phyloP scores from a whole-genome alignment of 164 flowering plant species.

The Berberis thunbergii region DNA sequence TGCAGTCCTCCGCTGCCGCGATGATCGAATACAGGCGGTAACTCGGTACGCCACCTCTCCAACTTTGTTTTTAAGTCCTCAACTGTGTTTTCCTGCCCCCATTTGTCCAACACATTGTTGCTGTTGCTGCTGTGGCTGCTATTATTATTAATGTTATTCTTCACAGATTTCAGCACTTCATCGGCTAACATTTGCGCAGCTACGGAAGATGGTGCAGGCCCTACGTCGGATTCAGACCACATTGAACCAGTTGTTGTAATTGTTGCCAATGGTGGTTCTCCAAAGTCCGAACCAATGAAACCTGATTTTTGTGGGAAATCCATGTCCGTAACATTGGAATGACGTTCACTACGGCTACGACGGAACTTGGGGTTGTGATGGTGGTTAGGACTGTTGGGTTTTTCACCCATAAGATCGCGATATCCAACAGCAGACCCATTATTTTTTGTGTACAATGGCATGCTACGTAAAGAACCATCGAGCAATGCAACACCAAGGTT shows the following conservation, averaged over 20 bases:
- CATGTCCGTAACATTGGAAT: constrained; percentile 3
- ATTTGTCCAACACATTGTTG: constrained; percentile 24
- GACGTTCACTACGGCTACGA: constrained; percentile 33
- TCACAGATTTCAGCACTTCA: constrained; percentile 1
- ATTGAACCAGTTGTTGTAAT: constrained; percentile 16
- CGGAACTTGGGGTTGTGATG: constrained; percentile 18
- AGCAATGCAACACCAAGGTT: constrained; percentile 75
- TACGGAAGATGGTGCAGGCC: constrained; percentile 13
- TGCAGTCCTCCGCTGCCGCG: constrained; percentile 10
- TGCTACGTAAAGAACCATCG: constrained; percentile 71
- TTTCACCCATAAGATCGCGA: constrained; percentile 52
- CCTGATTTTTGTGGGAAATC: constrained; percentile 3
- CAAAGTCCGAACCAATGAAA: constrained; percentile 7
- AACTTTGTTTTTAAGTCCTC: constrained; percentile 36
- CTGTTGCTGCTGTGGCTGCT: not conserved
- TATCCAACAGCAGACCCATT: constrained; percentile 55
- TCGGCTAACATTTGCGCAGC: constrained; percentile 15
- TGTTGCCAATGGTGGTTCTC: constrained; percentile 8
- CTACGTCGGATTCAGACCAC: constrained; percentile 17
- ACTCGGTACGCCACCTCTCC: constrained; percentile 35
- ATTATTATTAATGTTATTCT: no score
- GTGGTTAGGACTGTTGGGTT: constrained; percentile 14
- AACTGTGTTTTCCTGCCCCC: constrained; percentile 49
- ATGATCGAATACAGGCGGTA: constrained; percentile 51
- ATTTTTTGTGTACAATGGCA: constrained; percentile 65